Evolutionary conservation across 306 rosid species (phyloP).

Genomic region (Chamaecrista fasciculata): DNA sequence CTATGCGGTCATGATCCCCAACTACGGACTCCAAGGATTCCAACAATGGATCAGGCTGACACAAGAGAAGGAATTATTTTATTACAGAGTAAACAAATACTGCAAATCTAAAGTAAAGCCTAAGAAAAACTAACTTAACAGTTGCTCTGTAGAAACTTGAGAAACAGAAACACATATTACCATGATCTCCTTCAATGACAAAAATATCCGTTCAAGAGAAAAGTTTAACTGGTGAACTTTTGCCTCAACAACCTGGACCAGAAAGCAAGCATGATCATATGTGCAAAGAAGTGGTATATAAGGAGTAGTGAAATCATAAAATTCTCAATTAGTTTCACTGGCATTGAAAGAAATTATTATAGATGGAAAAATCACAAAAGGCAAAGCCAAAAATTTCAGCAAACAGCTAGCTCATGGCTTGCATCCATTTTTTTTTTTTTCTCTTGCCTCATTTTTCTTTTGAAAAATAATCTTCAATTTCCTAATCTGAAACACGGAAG

Average conservation of each 20-base stretch:
- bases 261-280: slow-evolving; percentile 27
- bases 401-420: slow-evolving; percentile 10
- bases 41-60: slow-evolving; percentile 91
- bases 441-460: background rate
- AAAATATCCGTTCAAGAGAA: slow-evolving; percentile 68
- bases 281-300: slow-evolving; percentile 12
- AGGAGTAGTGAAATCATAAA: background rate
- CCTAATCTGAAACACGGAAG: slow-evolving; percentile 9
- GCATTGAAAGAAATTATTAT: background rate
- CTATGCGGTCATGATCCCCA: slow-evolving; percentile 55
- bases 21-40: slow-evolving; percentile 77
- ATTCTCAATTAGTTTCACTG: background rate
- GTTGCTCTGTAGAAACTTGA: no score
- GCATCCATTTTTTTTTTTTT: slow-evolving; percentile 3
- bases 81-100: background rate
- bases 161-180: slow-evolving; percentile 36
- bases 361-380: slow-evolving; percentile 15
- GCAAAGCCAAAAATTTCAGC: background rate
- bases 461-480: slow-evolving; percentile 9
- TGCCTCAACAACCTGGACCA: slow-evolving; percentile 77
- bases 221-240: slow-evolving; percentile 85
- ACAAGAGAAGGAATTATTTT: slow-evolving; percentile 23
- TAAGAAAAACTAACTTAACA: background rate
- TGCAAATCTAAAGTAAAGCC: slow-evolving; percentile 18
- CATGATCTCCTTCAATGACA: slow-evolving; percentile 78